Evolutionary conservation across 352 stramenopile species (phyloP).

Genomic region (Globisporangium takayamanum): DNA sequence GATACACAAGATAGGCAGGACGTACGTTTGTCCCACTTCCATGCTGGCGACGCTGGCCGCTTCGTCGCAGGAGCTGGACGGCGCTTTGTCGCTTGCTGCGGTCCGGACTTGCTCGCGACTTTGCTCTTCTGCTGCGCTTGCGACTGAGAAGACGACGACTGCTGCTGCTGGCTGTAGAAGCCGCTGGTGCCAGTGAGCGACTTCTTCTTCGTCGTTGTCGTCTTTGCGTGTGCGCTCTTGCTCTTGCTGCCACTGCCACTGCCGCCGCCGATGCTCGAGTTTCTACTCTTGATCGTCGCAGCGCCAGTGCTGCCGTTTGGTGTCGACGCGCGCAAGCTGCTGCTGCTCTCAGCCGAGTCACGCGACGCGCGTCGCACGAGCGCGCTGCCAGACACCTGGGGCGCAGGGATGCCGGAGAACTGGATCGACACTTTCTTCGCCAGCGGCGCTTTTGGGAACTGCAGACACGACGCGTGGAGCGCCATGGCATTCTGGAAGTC

Average conservation of each 20-base stretch:
- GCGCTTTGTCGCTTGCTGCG: constrained; percentile 6
- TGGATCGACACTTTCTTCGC: constrained; percentile 15
- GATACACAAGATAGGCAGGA: not conserved
- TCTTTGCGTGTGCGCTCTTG: not conserved
- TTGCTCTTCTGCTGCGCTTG: constrained; percentile 11
- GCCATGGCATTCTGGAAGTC: constrained; percentile 69
- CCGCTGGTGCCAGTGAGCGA: constrained; percentile 3
- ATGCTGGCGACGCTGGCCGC: constrained; percentile 38
- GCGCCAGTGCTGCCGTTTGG: not conserved
- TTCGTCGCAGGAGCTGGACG: constrained; percentile 7
- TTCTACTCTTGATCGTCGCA: not conserved
- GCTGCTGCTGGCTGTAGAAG: not conserved
- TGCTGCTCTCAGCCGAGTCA: constrained; percentile 14
- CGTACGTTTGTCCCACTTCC: constrained; percentile 78
- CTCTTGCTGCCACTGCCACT: not conserved
- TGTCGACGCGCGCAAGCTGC: constrained; percentile 1
- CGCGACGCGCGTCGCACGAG: constrained; percentile 9
- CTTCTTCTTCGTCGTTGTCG: not conserved
- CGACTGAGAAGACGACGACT: not conserved
- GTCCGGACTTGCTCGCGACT: constrained; percentile 7
- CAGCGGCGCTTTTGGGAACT: constrained; percentile 34
- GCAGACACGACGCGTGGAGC: constrained; percentile 69
- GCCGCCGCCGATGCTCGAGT: not conserved
- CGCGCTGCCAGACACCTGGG: constrained; percentile 16
- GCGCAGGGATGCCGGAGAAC: constrained; percentile 32